Evolutionary conservation across 2,329 filamentous ascomycete genomes (phyloP), one percentile per base, ranked within the genome.

Genomic region (Fusarium sp.): DNA sequence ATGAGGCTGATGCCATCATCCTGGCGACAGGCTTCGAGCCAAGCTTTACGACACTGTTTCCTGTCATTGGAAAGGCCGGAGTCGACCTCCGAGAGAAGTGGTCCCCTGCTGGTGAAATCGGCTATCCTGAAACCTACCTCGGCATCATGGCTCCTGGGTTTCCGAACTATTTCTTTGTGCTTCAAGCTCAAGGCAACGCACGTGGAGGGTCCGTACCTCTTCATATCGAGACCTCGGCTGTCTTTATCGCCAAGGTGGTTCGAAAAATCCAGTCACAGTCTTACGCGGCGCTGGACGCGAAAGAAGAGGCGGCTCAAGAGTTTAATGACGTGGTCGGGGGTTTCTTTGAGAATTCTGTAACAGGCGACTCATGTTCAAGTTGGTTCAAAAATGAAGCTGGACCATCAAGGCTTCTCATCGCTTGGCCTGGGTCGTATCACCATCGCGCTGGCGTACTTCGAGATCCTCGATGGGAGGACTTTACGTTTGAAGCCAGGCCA

Each of bases 291-390:
- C 38, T 61, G 2, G 11, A 24, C 22, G 37, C 58, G 18, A 38
- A 40, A n/a, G 40, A 61, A 14, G 38, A 61, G 9, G 58, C 58
- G 5, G 37, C 34, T 24, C 35, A 31, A 7, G 64, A 66, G 1
- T 67, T 67, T 27, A 67, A 67, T 24, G 66, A 60, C 18, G 59
- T 67, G 16, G 60, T 56, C 40, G 64, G 45, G n/a, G 54, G 66
- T 7, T 67, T 59, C 40, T 67, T 67, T 16, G 40, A 52, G 24
- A 52, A 60, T 13, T 52, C 45, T 14, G 61, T 60, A 16, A 64
- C 61, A 6, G 38, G 54, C 7, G 61, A 67, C 20, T 64, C 47
- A 29, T 67, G 66, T 20, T 34, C 34, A 6, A 67, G 66, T 31
- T 67, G 66, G 66, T 64, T 64, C 54, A 67, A 67, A 45, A 54